Evolutionary conservation across 805 yeast genomes (phyloP).

Genomic region (Kluyveromyces wickerhamii): DNA sequence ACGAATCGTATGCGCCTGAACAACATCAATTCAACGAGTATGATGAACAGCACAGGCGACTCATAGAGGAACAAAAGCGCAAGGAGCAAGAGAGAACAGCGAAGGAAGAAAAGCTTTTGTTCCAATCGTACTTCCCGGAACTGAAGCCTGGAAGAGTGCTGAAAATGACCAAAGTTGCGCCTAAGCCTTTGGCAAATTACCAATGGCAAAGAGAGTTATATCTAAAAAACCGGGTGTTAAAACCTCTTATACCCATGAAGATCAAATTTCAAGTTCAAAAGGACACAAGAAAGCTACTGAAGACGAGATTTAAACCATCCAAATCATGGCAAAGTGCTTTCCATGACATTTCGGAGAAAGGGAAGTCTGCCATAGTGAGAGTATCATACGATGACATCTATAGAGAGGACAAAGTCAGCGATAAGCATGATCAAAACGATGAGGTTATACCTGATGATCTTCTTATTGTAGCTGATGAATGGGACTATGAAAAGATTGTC

Average conservation of each 20-base stretch:
- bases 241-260: conserved; percentile 42
- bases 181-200: conserved; percentile 40
- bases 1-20: conserved; percentile 7
- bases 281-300: conserved; percentile 45
- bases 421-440: conserved; percentile 13
- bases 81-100: conserved; percentile 16
- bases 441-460: conserved; percentile 42
- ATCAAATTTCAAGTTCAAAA: conserved; percentile 44
- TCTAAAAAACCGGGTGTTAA: conserved; percentile 25
- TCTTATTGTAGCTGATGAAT: conserved; percentile 62
- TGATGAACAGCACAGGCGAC: conserved; percentile 13
- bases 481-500: conserved; percentile 64
- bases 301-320: conserved; percentile 13
- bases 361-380: conserved; percentile 16
- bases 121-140: conserved; percentile 46
- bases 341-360: conserved; percentile 4
- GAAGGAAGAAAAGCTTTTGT: conserved; percentile 29
- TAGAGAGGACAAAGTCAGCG: conserved; percentile 9
- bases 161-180: conserved; percentile 49
- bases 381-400: conserved; percentile 19
- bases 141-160: conserved; percentile 42
- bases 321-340: conserved; percentile 7
- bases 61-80: conserved; percentile 9
- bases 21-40: conserved; percentile 10
- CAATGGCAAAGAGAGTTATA: conserved; percentile 34